Percentiles rank a stretch among this genome's conserved stretches.
Evolutionary conservation across 805 yeast genomes (phyloP).

Genomic region (Wickerhamiella sorbophila): DNA sequence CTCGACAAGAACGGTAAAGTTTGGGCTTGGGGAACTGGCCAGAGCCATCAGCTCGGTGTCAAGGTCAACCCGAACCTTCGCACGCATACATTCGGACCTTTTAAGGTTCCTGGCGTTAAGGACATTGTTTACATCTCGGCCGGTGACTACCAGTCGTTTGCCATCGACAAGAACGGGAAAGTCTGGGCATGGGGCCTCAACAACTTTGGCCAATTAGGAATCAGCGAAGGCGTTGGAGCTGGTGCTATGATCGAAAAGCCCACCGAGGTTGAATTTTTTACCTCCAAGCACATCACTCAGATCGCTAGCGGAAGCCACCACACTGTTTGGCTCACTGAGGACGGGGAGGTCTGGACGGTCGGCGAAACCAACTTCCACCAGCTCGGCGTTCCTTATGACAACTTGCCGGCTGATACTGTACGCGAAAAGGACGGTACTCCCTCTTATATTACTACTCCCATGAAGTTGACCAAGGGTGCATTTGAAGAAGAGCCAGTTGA

Average conservation of each 20-base stretch:
- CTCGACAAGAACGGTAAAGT: slow-evolving; percentile 75
- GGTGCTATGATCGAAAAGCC: slow-evolving; percentile 74
- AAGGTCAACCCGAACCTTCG: slow-evolving; percentile 33
- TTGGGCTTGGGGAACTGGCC: slow-evolving; percentile 96
- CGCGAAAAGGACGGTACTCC: slow-evolving; percentile 67
- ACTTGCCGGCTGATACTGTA: slow-evolving; percentile 56
- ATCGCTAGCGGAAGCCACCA: slow-evolving; percentile 95
- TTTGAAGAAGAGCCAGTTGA: slow-evolving; percentile 19
- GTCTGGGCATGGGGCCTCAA: slow-evolving; percentile 91
- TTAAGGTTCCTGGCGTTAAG: slow-evolving; percentile 67
- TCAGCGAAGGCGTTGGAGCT: slow-evolving; percentile 35
- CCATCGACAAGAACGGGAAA: slow-evolving; percentile 55
- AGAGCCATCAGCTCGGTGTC: slow-evolving; percentile 83
- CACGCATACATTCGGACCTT: slow-evolving; percentile 40
- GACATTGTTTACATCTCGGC: slow-evolving; percentile 69
- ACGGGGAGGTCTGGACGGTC: slow-evolving; percentile 67
- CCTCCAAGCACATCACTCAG: slow-evolving; percentile 36
- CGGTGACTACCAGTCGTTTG: slow-evolving; percentile 95
- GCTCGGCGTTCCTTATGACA: slow-evolving; percentile 56
- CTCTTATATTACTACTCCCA: slow-evolving; percentile 67
- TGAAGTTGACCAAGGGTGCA: slow-evolving; percentile 36
- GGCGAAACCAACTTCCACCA: slow-evolving; percentile 94
- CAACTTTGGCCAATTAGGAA: slow-evolving; percentile 94
- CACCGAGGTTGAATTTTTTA: slow-evolving; percentile 51
- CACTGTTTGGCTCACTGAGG: slow-evolving; percentile 54